Evolutionary conservation across 2,329 filamentous ascomycete species (phyloP).

Genomic region (Ceratocystis albifundus): DNA sequence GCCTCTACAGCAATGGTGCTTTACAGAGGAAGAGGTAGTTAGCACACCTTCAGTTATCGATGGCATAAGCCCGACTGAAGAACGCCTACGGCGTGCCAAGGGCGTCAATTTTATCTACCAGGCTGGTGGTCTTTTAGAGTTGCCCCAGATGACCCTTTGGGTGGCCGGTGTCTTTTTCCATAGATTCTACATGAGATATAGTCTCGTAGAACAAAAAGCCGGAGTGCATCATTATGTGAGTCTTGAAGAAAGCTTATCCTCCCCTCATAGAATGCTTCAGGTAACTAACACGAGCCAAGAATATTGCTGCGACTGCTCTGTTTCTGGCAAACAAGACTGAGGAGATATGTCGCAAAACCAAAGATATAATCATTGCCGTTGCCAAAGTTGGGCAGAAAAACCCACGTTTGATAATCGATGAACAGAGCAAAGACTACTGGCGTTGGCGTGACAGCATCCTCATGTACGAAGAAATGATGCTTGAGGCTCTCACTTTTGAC

Average conservation of each 20-base stretch:
- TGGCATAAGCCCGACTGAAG: conserved; percentile 64
- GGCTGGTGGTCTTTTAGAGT: conserved; percentile 79
- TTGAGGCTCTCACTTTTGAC: conserved; percentile 89
- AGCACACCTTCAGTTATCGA: conserved; percentile 77
- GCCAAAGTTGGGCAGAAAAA: conserved; percentile 94
- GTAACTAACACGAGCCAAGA: conserved; percentile 35
- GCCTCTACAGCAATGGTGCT: conserved; percentile 61
- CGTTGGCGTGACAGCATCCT: conserved; percentile 91
- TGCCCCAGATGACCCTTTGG: conserved; percentile 83
- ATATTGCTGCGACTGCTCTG: conserved; percentile 77
- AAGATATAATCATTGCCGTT: conserved; percentile 84
- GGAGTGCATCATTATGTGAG: conserved; percentile 83
- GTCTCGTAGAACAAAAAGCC: conserved; percentile 61
- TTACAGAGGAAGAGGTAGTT: conserved; percentile 68
- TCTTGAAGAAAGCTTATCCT: conserved; percentile 24
- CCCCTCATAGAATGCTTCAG: neutral
- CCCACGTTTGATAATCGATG: conserved; percentile 75
- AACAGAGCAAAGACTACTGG: conserved; percentile 98
- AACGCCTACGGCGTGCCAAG: conserved; percentile 71
- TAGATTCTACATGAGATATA: conserved; percentile 85
- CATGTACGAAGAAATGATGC: conserved; percentile 80
- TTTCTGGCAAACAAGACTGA: conserved; percentile 97
- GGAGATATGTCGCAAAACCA: conserved; percentile 92
- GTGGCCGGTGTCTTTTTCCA: conserved; percentile 93
- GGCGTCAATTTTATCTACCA: conserved; percentile 95